A percentile compares a stretch with the other conserved stretches of the same genome.
Conservation (phyloP, 106 monocot species). For the Apostasia ramifera region DNA sequence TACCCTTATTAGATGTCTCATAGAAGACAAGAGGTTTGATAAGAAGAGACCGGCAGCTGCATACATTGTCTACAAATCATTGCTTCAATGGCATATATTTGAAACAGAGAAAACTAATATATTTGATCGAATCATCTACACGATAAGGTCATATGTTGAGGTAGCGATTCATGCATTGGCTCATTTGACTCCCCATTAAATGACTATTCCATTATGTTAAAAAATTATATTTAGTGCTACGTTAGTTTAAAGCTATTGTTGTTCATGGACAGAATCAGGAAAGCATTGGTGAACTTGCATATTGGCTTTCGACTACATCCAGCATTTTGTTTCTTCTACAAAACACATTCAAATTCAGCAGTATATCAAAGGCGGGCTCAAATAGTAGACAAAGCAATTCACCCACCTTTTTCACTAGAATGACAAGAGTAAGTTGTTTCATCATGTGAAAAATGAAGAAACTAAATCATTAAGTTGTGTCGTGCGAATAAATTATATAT, state of each 20-base stretch:
- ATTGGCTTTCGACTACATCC: constrained; percentile 90
- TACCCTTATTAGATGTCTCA: constrained; percentile 72
- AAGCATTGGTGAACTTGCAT: constrained; percentile 63
- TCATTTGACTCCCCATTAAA: not conserved
- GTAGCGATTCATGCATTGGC: constrained; percentile 11
- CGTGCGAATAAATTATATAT: too few species aligned
- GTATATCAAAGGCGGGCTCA: constrained; percentile 27
- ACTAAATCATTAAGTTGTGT: too few species aligned
- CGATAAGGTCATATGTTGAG: constrained; percentile 82
- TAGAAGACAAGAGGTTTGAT: constrained; percentile 77
- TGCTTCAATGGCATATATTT: constrained; percentile 93
- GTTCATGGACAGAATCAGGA: constrained; percentile 49
- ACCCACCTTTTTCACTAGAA: constrained; percentile 59
- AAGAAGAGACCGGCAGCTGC: constrained; percentile 60
- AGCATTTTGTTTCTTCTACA: constrained; percentile 81
- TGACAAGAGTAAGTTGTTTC: constrained; percentile 38
- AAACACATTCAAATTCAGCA: constrained; percentile 78
- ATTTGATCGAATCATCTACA: constrained; percentile 90
- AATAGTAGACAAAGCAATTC: constrained; percentile 36
- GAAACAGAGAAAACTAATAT: constrained; percentile 95
- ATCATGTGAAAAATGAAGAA: not conserved
- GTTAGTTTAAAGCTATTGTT: constrained; percentile 1
- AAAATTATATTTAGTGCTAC: not conserved
- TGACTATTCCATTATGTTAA: too few species aligned
- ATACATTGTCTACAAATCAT: constrained; percentile 78